Evolutionary conservation across 306 rosid species (phyloP).

Genomic region (Nissolia schottii): DNA sequence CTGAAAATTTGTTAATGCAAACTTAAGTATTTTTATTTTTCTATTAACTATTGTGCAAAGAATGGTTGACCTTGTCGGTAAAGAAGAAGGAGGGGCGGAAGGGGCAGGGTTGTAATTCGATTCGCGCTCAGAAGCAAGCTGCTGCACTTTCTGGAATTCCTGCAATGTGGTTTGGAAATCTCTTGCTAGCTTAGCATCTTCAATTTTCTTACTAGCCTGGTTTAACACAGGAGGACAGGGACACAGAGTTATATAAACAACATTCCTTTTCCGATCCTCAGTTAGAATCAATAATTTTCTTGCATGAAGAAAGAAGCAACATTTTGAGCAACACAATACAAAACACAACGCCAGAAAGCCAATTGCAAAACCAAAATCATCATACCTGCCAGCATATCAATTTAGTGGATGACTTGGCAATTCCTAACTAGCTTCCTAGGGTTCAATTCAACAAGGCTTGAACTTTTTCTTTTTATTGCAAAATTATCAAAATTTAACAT

Average conservation of each 20-base stretch:
- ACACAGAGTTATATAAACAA: not conserved
- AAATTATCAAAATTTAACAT: not conserved
- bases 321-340: not conserved
- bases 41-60: not conserved
- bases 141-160: slow-evolving; percentile 75
- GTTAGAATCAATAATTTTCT: not conserved
- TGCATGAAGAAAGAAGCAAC: not conserved
- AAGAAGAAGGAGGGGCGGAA: slow-evolving; percentile 30
- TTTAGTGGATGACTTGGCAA: not conserved
- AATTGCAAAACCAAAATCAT: not conserved
- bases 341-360: not conserved
- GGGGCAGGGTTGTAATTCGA: slow-evolving; percentile 58
- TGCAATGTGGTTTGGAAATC: slow-evolving; percentile 73
- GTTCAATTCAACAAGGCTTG: not conserved
- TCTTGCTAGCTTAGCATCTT: slow-evolving; percentile 77
- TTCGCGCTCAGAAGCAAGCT: slow-evolving; percentile 75
- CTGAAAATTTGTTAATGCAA: not conserved
- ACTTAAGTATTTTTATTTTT: not conserved
- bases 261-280: not conserved
- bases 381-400: too few relatives aligned
- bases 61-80: slow-evolving; percentile 36
- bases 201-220: slow-evolving; percentile 57
- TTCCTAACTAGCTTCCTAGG: not conserved
- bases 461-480: not conserved
- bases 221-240: not conserved